These are phyloP conservation scores for Platanthera zijinensis DNA, from an alignment of 106 monocot species.

Conservation along the genomic window DNA sequence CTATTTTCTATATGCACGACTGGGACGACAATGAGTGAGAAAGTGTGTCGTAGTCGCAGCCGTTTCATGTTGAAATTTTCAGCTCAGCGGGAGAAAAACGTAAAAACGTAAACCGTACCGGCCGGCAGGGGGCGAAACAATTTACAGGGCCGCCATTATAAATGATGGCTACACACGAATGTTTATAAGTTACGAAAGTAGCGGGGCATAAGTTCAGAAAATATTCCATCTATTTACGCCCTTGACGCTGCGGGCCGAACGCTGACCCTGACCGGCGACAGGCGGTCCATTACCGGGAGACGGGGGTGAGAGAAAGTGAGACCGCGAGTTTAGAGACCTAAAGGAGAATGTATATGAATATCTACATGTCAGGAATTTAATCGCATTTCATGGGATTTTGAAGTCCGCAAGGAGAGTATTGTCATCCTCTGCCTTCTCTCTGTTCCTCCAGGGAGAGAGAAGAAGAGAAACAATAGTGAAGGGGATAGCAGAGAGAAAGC, in stretches of 20 bases:
- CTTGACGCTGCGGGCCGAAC: neutral
- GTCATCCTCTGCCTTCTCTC: neutral
- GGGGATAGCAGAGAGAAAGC: neutral
- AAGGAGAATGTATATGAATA: neutral
- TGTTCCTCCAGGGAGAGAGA: neutral
- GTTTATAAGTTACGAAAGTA: too few species aligned
- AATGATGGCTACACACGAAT: too few species aligned
- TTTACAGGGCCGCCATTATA: too few species aligned
- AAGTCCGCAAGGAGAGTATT: conserved; percentile 10
- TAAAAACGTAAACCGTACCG: too few species aligned
- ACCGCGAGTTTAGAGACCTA: neutral
- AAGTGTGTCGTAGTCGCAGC: too few species aligned
- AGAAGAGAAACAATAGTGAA: neutral
- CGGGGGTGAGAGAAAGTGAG: neutral
- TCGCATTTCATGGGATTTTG: conserved; percentile 5
- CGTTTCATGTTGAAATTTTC: too few species aligned
- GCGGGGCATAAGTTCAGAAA: too few species aligned
- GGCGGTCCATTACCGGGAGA: conserved; percentile 3
- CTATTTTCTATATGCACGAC: too few species aligned
- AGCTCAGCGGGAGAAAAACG: too few species aligned
- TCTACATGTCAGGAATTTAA: neutral
- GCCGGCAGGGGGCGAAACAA: too few species aligned
- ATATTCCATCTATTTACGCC: too few species aligned
- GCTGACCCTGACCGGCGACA: neutral
- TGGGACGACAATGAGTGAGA: too few species aligned